A percentile compares a stretch with the other conserved stretches of the same genome.
Evolutionary conservation across 305 asterid genomes (phyloP).

Genomic region (Plantago lanceolata): DNA sequence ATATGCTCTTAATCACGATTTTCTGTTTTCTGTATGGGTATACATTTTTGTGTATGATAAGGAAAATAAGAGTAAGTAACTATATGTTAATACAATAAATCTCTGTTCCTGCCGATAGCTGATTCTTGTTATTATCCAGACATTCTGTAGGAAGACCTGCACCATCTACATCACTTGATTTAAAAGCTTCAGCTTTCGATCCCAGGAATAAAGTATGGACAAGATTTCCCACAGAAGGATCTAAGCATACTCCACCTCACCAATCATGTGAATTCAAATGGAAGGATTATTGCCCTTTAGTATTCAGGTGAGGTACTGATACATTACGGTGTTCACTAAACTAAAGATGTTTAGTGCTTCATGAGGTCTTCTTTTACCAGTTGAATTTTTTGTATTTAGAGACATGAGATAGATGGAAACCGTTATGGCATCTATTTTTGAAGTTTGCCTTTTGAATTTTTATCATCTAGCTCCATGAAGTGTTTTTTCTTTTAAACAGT

Average conservation of each 20-base stretch:
- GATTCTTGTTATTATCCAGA: slow-evolving; percentile 42
- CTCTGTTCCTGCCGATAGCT: slow-evolving; percentile 21
- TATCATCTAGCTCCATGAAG: background rate
- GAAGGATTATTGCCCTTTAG: slow-evolving; percentile 91
- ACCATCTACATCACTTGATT: slow-evolving; percentile 58
- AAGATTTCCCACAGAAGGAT: slow-evolving; percentile 81
- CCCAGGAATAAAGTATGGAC: slow-evolving; percentile 79
- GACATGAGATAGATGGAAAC: background rate
- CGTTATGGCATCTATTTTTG: background rate
- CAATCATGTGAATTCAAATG: slow-evolving; percentile 84
- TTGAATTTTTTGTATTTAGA: background rate
- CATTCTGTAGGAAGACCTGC: slow-evolving; percentile 87
- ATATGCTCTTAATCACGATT: background rate
- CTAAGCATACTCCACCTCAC: slow-evolving; percentile 91
- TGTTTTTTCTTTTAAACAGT: background rate
- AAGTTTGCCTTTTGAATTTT: background rate
- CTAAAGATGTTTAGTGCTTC: background rate
- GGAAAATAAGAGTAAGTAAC: background rate
- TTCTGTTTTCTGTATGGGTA: too few species aligned
- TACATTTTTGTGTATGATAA: background rate
- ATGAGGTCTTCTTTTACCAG: background rate
- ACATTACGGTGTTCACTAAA: background rate
- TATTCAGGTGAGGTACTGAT: slow-evolving; percentile 68
- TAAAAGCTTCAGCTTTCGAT: slow-evolving; percentile 60
- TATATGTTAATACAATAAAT: background rate